Evolutionary conservation across 2,329 filamentous ascomycete species (phyloP), one percentile per base, ranked within the genome.

Genomic region (Endocalyx cinctus): DNA sequence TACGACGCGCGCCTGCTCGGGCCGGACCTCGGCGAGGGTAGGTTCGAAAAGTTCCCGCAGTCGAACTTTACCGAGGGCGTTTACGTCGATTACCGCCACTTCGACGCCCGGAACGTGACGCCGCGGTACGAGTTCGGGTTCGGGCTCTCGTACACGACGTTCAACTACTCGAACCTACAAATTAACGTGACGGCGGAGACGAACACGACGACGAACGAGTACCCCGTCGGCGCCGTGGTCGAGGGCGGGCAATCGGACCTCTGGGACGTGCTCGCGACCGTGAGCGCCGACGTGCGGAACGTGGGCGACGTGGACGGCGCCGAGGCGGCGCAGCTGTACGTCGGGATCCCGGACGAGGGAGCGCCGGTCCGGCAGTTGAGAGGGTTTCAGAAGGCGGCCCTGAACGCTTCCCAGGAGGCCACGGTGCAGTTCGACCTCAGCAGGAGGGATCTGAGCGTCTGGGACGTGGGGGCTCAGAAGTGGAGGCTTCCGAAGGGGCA

Each of bases 381-480:
- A 6, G 79, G 81, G 6, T 84, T 84, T 38, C 74, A 75, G 33
- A 84, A 84, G 62, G 61, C 69, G 0, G 61, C 59, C 12, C 42
- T 84, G 27, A 58, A 63, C 11, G 60, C 65, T 0, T 66, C 67
- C 0, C 53, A 66, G 36, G 64, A 57, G 13, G 56, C 59, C 12
- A 66, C 59, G 0, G 58, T 79, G 0, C 55, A 47, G 0, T 74
- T 84, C 35, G 51, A 62, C 17, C 51, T 85, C 25, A 82, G 69
- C 13, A 66, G 81, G 25, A 70, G 79, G 39, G 81, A 85, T 48
- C 48, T 85, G 30, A 84, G 79, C 54, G 64, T 77, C 17, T 85
- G 81, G 82, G 77, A 84, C 50, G 66, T 72, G 5, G 59, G 53
- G 2, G 65, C 64, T 19, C 78, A 84, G 59, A 72, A 73, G 47